A percentile compares a stretch with the other conserved stretches of the same genome.
Evolutionary conservation across 2,329 filamentous ascomycete genomes (phyloP).

Genomic region (Lojkania enalia): DNA sequence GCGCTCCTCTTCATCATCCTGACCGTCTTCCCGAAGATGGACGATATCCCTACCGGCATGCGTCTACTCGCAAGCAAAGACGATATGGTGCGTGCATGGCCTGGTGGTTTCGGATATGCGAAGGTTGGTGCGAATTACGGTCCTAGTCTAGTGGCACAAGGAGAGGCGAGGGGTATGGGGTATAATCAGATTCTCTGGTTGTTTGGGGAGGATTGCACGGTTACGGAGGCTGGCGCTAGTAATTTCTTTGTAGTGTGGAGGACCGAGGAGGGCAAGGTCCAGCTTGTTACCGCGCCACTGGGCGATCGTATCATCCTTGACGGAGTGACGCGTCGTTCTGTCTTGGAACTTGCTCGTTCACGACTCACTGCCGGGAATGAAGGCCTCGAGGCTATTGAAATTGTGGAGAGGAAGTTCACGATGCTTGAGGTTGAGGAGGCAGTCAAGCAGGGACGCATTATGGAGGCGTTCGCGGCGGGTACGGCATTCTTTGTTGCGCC

Average conservation of each 20-base stretch:
- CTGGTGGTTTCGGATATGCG: conserved; percentile 87
- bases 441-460: conserved; percentile 70
- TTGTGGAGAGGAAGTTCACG: conserved; percentile 81
- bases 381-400: conserved; percentile 57
- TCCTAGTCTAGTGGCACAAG: conserved; percentile 76
- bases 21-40: conserved; percentile 52
- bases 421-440: conserved; percentile 78
- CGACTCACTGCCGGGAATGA: conserved; percentile 53
- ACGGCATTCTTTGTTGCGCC: conserved; percentile 67
- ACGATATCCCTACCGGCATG: conserved; percentile 50
- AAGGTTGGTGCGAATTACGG: conserved; percentile 96
- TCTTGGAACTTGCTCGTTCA: conserved; percentile 71
- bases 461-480: conserved; percentile 85
- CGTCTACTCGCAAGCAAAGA: conserved; percentile 77
- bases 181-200: conserved; percentile 95
- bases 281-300: conserved; percentile 82
- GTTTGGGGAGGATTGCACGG: conserved; percentile 74
- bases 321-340: conserved; percentile 82
- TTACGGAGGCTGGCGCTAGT: conserved; percentile 88
- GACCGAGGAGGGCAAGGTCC: conserved; percentile 62
- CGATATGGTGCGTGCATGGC: conserved; percentile 89
- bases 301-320: conserved; percentile 83
- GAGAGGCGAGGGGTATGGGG: conserved; percentile 71
- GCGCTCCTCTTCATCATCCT: conserved; percentile 87
- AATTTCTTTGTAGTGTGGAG: conserved; percentile 91